Percentiles rank a stretch among this genome's conserved stretches.
These are phyloP conservation scores for Dioszegia aurantiaca DNA, from an alignment of 768 basidiomycete genomes.

Conservation along the genomic window DNA sequence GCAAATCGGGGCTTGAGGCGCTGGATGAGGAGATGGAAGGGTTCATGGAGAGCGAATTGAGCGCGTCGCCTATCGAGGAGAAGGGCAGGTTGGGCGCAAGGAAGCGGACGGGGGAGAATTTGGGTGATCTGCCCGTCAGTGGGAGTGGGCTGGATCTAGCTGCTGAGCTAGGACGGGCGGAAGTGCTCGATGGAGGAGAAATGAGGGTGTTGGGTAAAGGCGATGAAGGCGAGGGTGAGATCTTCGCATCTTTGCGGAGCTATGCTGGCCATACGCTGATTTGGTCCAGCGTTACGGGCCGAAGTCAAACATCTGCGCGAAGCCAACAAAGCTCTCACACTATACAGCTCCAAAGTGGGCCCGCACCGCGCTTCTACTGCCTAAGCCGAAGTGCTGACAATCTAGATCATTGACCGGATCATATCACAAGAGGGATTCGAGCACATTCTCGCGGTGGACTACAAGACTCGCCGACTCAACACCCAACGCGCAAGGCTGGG, in stretches of 20 bases:
- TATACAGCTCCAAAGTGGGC: slow-evolving; percentile 79
- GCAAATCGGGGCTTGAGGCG: slow-evolving; percentile 14
- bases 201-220: slow-evolving; percentile 27
- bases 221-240: slow-evolving; percentile 33
- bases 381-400: slow-evolving; percentile 1
- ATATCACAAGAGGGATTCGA: slow-evolving; percentile 93
- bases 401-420: slow-evolving; percentile 85
- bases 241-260: neutral
- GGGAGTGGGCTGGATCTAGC: slow-evolving; percentile 55
- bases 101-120: slow-evolving; percentile 20
- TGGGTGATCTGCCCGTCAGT: slow-evolving; percentile 20
- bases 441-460: slow-evolving; percentile 91
- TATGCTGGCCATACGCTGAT: slow-evolving; percentile 7
- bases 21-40: slow-evolving; percentile 25
- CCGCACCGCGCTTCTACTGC: neutral
- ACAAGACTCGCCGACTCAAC: slow-evolving; percentile 39
- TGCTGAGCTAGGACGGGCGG: slow-evolving; percentile 84
- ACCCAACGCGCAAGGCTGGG: neutral
- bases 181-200: slow-evolving; percentile 56
- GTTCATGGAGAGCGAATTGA: neutral
- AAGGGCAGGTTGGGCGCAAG: slow-evolving; percentile 9
- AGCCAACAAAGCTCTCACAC: slow-evolving; percentile 88
- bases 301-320: slow-evolving; percentile 93
- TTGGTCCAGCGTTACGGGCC: slow-evolving; percentile 61
- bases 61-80: neutral